Conservation (phyloP, 2,329 filamentous ascomycete species). For the Madurella fahalii region DNA sequence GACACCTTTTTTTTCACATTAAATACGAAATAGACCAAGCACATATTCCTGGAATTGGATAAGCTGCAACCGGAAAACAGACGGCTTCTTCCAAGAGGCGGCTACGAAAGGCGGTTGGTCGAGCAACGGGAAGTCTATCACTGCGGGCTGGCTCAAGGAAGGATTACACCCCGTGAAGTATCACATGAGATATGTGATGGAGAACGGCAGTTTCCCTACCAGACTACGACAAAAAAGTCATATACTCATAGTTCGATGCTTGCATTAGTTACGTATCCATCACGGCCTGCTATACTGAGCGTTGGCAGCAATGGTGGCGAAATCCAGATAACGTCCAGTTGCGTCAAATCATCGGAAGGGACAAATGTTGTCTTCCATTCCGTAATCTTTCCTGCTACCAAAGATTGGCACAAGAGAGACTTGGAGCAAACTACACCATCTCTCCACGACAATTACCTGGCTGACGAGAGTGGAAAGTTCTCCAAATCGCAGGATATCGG, state of each 20-base stretch:
- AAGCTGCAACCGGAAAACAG: slow-evolving; percentile 62
- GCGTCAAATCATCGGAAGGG: slow-evolving; percentile 77
- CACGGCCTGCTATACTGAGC: slow-evolving; percentile 65
- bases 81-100: slow-evolving; percentile 59
- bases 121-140: slow-evolving; percentile 56
- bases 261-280: slow-evolving; percentile 76
- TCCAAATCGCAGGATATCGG: slow-evolving; percentile 69
- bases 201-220: slow-evolving; percentile 39
- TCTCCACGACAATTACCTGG: slow-evolving; percentile 69
- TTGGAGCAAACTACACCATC: slow-evolving; percentile 71
- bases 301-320: slow-evolving; percentile 76
- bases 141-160: slow-evolving; percentile 59
- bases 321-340: slow-evolving; percentile 68
- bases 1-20: slow-evolving; percentile 60
- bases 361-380: slow-evolving; percentile 71
- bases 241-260: slow-evolving; percentile 71
- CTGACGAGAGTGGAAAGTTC: slow-evolving; percentile 70
- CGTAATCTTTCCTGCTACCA: slow-evolving; percentile 69
- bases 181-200: slow-evolving; percentile 70
- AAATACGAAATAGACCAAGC: no score
- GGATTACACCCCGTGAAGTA: slow-evolving; percentile 64
- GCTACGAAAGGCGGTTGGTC: slow-evolving; percentile 60
- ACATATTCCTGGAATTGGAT: slow-evolving; percentile 46
- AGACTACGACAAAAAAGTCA: slow-evolving; percentile 42
- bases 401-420: slow-evolving; percentile 66